These are phyloP conservation scores for Pseudohyphozyma bogoriensis DNA, from an alignment of 768 basidiomycete genomes.

Conservation along the genomic window DNA sequence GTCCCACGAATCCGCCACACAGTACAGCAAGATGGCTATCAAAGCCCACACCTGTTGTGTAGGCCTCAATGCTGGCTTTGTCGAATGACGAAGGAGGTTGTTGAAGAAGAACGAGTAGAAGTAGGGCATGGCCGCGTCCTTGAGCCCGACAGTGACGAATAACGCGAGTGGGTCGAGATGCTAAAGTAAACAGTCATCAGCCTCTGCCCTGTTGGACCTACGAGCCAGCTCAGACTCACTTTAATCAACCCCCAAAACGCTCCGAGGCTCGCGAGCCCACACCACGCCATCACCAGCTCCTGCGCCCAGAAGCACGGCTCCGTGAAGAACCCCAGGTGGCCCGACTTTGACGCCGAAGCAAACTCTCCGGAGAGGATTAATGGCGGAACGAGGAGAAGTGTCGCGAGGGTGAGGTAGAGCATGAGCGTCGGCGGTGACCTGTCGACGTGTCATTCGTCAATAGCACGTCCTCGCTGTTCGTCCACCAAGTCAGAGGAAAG, in stretches of 20 bases:
- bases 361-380: slow-evolving; percentile 1
- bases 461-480: too few species aligned
- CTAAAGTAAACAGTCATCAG: background rate
- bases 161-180: background rate
- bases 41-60: background rate
- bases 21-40: background rate
- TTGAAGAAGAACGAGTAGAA: background rate
- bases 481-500: too few species aligned
- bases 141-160: background rate
- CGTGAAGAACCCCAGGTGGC: slow-evolving; percentile 10
- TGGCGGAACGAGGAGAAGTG: background rate
- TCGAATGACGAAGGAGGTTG: background rate
- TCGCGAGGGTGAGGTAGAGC: background rate
- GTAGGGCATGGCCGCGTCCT: slow-evolving; percentile 1
- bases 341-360: background rate
- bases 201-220: too few species aligned
- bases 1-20: background rate
- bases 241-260: background rate
- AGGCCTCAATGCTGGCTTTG: background rate
- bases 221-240: too few species aligned
- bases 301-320: slow-evolving; percentile 4
- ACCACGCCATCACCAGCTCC: background rate
- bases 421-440: background rate
- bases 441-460: too few species aligned
- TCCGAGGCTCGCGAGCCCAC: background rate